phyloP scores from a whole-genome alignment of 768 basidiomycete genomes.

The Favolaschia claudopus region DNA sequence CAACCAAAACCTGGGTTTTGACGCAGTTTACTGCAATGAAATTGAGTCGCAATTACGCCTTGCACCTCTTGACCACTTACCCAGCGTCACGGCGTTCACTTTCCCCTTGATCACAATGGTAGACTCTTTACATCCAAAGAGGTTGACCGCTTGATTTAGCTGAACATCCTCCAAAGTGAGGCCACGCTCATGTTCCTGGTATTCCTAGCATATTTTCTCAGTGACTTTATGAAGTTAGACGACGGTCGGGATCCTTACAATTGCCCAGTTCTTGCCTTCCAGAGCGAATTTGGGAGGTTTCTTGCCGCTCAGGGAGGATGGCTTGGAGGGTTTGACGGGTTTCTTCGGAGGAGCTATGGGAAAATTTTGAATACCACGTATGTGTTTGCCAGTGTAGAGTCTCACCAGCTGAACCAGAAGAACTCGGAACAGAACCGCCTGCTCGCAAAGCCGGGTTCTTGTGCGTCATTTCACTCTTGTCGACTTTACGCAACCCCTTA shows the following conservation, averaged over 20 bases:
- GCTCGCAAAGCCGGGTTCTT: slow-evolving; percentile 93
- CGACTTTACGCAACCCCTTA: slow-evolving; percentile 90
- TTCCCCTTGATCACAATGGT: slow-evolving; percentile 90
- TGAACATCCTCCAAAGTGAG: slow-evolving; percentile 80
- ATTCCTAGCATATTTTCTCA: slow-evolving; percentile 72
- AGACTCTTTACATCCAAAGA: slow-evolving; percentile 90
- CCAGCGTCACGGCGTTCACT: slow-evolving; percentile 90
- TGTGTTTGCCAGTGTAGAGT: neutral
- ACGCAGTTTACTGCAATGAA: slow-evolving; percentile 76
- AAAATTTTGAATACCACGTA: neutral
- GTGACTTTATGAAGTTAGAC: neutral
- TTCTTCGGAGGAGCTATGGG: slow-evolving; percentile 55
- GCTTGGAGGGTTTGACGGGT: slow-evolving; percentile 85
- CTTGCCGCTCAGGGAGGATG: slow-evolving; percentile 83
- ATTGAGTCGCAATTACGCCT: neutral
- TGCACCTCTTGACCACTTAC: slow-evolving; percentile 52
- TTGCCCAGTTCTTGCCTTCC: slow-evolving; percentile 93
- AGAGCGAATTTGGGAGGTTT: slow-evolving; percentile 90
- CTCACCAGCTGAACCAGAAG: slow-evolving; percentile 42
- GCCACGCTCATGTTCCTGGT: slow-evolving; percentile 81
- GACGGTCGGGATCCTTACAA: slow-evolving; percentile 59
- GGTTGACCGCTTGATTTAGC: slow-evolving; percentile 84
- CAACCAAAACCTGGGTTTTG: slow-evolving; percentile 87
- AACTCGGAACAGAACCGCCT: slow-evolving; percentile 54
- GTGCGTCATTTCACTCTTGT: slow-evolving; percentile 97